Percentiles rank a stretch among this genome's conserved stretches.
These are phyloP conservation scores for Xylariales sp. DNA, from an alignment of 2,329 filamentous ascomycete genomes.

Conservation along the genomic window DNA sequence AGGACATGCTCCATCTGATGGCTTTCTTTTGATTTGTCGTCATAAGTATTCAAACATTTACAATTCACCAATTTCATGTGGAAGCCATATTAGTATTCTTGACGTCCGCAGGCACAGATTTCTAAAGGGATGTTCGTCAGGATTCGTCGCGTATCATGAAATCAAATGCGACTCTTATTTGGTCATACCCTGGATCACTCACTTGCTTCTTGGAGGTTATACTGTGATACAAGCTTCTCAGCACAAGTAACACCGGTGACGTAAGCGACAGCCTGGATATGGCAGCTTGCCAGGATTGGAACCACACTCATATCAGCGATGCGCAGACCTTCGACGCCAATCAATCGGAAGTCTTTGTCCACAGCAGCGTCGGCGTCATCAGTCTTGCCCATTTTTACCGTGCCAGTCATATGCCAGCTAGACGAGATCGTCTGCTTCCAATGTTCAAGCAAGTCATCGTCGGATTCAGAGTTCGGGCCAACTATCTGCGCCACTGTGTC, in stretches of 20 bases:
- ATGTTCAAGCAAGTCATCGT: conserved; percentile 47
- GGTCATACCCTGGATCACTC: too few relatives aligned
- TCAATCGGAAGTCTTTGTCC: conserved; percentile 42
- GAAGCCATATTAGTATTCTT: too few relatives aligned
- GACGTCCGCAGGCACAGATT: too few relatives aligned
- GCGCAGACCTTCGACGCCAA: conserved; percentile 42
- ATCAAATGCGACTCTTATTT: too few relatives aligned
- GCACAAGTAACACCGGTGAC: conserved; percentile 46
- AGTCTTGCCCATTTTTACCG: conserved; percentile 49
- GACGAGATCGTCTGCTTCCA: conserved; percentile 40
- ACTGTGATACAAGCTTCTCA: conserved; percentile 43
- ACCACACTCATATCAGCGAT: conserved; percentile 49
- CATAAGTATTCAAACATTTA: too few relatives aligned
- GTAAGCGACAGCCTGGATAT: conserved; percentile 50
- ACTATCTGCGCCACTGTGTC: conserved; percentile 36
- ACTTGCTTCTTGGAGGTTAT: conserved; percentile 30
- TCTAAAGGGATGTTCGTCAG: too few relatives aligned
- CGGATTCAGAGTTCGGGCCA: conserved; percentile 40
- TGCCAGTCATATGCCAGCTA: conserved; percentile 53
- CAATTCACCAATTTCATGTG: too few relatives aligned
- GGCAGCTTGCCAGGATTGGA: conserved; percentile 45
- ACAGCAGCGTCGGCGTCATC: conserved; percentile 40
- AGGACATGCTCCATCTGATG: too few relatives aligned
- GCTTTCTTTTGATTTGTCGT: too few relatives aligned
- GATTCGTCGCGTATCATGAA: too few relatives aligned